Percentiles rank a stretch among this genome's conserved stretches.
Evolutionary conservation across 2,329 filamentous ascomycete genomes (phyloP).

Genomic region (Calonectria pseudoreteaudii): DNA sequence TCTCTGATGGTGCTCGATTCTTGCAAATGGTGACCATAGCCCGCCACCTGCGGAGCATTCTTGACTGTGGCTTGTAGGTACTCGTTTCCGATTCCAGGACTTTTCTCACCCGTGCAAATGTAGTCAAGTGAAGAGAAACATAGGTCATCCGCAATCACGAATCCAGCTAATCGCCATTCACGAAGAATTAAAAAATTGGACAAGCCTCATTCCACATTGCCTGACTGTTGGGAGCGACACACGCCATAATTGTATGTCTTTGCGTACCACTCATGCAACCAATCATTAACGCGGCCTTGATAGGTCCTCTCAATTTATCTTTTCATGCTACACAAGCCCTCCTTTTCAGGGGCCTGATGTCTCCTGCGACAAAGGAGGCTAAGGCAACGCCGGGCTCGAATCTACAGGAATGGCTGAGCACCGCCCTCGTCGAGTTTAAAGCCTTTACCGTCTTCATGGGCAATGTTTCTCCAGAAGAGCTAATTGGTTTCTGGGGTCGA

Average conservation of each 20-base stretch:
- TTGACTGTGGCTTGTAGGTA: conserved; percentile 51
- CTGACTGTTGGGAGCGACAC: conserved; percentile 29
- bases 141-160: conserved; percentile 34
- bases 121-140: conserved; percentile 39
- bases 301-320: conserved; percentile 54
- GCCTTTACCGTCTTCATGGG: conserved; percentile 54
- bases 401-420: conserved; percentile 49
- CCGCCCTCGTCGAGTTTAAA: conserved; percentile 51
- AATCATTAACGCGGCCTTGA: not conserved
- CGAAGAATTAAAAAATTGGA: conserved; percentile 50
- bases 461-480: conserved; percentile 47
- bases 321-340: conserved; percentile 57
- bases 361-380: conserved; percentile 55
- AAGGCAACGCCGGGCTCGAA: conserved; percentile 51
- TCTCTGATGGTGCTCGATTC: conserved; percentile 53
- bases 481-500: conserved; percentile 58
- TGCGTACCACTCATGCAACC: not conserved
- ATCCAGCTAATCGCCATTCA: conserved; percentile 42
- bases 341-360: conserved; percentile 58
- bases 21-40: conserved; percentile 49
- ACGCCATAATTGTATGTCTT: conserved; percentile 33
- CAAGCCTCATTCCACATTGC: conserved; percentile 50
- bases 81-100: not conserved
- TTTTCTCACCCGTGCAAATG: conserved; percentile 11
- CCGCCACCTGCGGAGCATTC: conserved; percentile 45